Evolutionary conservation across 202 grass and related monocot genomes (phyloP).

Genomic region (Brachypodium distachyon): DNA sequence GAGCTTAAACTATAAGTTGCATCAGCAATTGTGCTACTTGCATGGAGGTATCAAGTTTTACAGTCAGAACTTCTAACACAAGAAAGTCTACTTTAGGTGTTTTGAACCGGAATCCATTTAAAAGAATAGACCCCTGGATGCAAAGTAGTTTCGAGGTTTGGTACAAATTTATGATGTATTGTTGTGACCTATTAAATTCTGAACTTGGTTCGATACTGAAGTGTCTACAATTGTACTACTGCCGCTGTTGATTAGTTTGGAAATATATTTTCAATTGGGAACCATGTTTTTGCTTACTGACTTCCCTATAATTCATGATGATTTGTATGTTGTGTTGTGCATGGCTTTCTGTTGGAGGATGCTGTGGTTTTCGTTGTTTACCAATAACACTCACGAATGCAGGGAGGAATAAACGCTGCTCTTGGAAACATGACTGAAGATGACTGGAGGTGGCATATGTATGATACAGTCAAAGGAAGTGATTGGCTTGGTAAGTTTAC

Average conservation of each 20-base stretch:
- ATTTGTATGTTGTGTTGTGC: not conserved
- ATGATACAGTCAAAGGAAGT: conserved; percentile 98
- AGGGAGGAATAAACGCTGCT: conserved; percentile 99
- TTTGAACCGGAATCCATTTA: not conserved
- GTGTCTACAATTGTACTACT: not conserved
- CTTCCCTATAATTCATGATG: not conserved
- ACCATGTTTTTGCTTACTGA: not conserved
- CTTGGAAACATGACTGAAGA: conserved; percentile 98
- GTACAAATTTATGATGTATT: not conserved
- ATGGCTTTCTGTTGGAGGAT: not conserved
- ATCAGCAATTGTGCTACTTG: not conserved
- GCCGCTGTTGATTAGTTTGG: not conserved
- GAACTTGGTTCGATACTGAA: not conserved
- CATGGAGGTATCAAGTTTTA: not conserved
- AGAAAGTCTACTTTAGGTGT: not conserved
- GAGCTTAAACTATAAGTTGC: not conserved
- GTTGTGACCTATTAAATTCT: not conserved
- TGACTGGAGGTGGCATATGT: conserved; percentile 99
- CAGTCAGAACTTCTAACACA: not conserved
- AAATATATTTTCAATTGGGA: not conserved
- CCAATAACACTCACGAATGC: conserved; percentile 1
- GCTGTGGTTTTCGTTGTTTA: not conserved
- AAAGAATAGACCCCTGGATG: not conserved
- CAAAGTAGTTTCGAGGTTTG: not conserved
- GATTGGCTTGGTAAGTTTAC: conserved; percentile 82